Percentiles rank a stretch among this genome's conserved stretches.
Evolutionary conservation across 768 basidiomycete genomes (phyloP).

Genomic region (Lactarius hengduanensis): DNA sequence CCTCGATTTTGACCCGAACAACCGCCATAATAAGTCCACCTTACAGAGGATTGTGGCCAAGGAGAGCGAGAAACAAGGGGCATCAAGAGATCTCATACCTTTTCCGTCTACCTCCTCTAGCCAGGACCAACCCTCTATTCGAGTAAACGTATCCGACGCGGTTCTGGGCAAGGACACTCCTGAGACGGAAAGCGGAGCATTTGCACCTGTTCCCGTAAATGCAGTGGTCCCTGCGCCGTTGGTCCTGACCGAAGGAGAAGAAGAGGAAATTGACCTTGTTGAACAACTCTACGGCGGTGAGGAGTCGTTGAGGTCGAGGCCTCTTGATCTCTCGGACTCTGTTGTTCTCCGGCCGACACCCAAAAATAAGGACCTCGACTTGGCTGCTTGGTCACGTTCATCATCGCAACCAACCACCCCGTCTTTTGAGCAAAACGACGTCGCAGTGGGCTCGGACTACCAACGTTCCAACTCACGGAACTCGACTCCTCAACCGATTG

Average conservation of each 20-base stretch:
- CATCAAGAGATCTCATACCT: slow-evolving; percentile 51
- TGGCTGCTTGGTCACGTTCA: slow-evolving; percentile 73
- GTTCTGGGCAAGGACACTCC: slow-evolving; percentile 32
- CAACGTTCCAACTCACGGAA: slow-evolving; percentile 19
- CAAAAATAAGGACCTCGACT: slow-evolving; percentile 88
- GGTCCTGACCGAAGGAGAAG: slow-evolving; percentile 38
- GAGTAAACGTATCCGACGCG: slow-evolving; percentile 29
- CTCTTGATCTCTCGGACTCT: slow-evolving; percentile 80
- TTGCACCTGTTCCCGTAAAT: slow-evolving; percentile 2
- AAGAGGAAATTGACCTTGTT: slow-evolving; percentile 94
- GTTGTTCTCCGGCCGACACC: slow-evolving; percentile 79
- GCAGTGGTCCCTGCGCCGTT: slow-evolving; percentile 11
- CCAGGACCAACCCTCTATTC: slow-evolving; percentile 12
- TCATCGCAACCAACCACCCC: slow-evolving; percentile 52
- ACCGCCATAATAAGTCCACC: slow-evolving; percentile 81
- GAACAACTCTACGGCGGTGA: slow-evolving; percentile 91
- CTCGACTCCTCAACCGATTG: slow-evolving; percentile 21
- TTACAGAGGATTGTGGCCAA: slow-evolving; percentile 73
- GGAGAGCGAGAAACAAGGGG: slow-evolving; percentile 57
- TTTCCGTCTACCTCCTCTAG: slow-evolving; percentile 29
- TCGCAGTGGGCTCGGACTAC: not conserved
- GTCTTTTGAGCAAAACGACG: slow-evolving; percentile 32
- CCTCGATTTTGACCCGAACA: slow-evolving; percentile 86
- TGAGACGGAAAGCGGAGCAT: slow-evolving; percentile 23
- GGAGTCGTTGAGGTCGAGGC: slow-evolving; percentile 63